Evolutionary conservation across 768 basidiomycete species (phyloP), one percentile per base, ranked within the genome.

Genomic region (Xanthoconium stramineum): DNA sequence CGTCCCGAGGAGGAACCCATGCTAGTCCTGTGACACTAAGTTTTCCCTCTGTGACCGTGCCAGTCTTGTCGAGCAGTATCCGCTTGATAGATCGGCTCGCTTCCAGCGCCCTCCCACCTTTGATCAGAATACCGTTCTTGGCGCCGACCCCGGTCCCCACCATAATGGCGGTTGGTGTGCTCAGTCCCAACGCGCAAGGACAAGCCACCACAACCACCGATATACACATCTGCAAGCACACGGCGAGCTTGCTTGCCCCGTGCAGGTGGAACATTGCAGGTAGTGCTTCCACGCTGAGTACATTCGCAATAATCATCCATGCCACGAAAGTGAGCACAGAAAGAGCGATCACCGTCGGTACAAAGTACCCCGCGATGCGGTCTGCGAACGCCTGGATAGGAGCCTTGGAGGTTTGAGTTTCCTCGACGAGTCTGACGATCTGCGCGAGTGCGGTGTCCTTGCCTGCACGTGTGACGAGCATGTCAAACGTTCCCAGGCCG

Each of bases 81-180:
- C 85, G 80, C 68, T 85, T 85, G 65, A 98, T 85, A 50, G 80
- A 78, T 61, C 83, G 85, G 72, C 93, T 94, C 4, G 92, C 94
- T 69, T 99, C 97, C 29, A 99, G 77, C 3, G 97, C 95, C 14
- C 89, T 80, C 2, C 95, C 97, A 20, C 97, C 95, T 70, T 99
- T 99, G 83, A 99, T 98, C 45, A 99, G 75, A 56, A 99, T 98
- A 0, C 97, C 96, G 65, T 98, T 96, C 76, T 89, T 83, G 10
- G 97, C 97, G 2, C 97, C 97, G 54, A 98, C 85, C 1, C 97
- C 97, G 0, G 96, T 98, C 17, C 97, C 97, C 33, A 98, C 97
- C 97, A 98, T 98, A 73, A 98, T 94, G 3, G 96, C 97, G 0
- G 97, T 98, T 1, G 97, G 97, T 0, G 96, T 98, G 53, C 91